Evolutionary conservation across 441 rosid species (phyloP).

Genomic region (Capsella rubella): DNA sequence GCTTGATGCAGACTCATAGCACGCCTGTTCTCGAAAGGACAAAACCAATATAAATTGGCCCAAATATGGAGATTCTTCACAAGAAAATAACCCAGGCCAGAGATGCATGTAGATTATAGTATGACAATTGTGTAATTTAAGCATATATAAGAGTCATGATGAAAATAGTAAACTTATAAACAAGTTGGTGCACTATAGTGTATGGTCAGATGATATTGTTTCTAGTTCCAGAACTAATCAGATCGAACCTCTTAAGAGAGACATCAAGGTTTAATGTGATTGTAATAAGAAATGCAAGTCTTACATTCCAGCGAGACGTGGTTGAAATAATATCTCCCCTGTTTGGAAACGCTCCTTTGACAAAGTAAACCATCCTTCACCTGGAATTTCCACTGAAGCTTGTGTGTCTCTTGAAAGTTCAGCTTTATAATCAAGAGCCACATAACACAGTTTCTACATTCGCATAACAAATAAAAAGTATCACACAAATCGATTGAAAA

Average conservation of each 20-base stretch:
- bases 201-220: constrained; percentile 7
- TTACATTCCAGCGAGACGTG: constrained; percentile 85
- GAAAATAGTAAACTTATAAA: constrained; percentile 6
- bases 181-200: not conserved
- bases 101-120: constrained; percentile 19
- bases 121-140: not conserved
- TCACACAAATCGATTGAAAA: constrained; percentile 15
- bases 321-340: constrained; percentile 91
- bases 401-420: constrained; percentile 67
- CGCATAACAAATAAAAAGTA: constrained; percentile 36
- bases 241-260: constrained; percentile 2
- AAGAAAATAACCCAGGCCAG: constrained; percentile 10
- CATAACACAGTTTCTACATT: constrained; percentile 83
- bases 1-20: constrained; percentile 94
- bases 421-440: constrained; percentile 78
- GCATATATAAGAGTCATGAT: constrained; percentile 2
- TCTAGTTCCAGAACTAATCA: constrained; percentile 19
- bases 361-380: constrained; percentile 83
- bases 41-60: not conserved
- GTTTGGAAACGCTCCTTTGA: constrained; percentile 88
- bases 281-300: constrained; percentile 41
- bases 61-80: constrained; percentile 7
- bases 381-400: constrained; percentile 72
- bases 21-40: constrained; percentile 48
- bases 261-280: not conserved